Base-by-base conservation (phyloP, 257 asterid genomes). In the Nyctanthes arbortristis region DNA sequence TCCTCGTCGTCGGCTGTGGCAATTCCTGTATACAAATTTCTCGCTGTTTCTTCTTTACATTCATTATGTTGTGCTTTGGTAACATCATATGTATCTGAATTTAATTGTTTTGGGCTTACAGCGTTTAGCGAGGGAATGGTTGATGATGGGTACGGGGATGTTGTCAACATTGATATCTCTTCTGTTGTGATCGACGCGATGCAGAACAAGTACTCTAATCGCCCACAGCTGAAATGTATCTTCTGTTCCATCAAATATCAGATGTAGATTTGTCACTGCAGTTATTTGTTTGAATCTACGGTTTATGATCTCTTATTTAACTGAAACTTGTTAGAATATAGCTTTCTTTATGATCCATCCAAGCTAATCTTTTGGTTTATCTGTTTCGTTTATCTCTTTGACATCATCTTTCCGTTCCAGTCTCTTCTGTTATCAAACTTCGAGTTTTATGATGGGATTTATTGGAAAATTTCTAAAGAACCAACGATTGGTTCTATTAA, bases 1-100 rank as follows among this genome's bases (percentile, higher is more conserved):
- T 85, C 65, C 94, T 87, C 80, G 82, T 80, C 75, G 88, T 85
- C 67, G 92, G 95, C 63, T 82, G 92, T 43, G 96, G 96, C 16
- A 87, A 87, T 79, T 87, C 96, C 40, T 88, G 96, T 87, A 75
- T 30, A 16, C 49, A 59, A 3, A 47, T 39, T 28, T 9, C 61
- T 61, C 35, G 33, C 6, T 45, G 4, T 16, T 58, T 29, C 20
- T n/a, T 16, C 47, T 20, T 10, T 5, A 2, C 20, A 9, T 7
- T 29, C 49, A 33, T 14, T 36, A 34, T 25, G 66, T 57, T 55
- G 18, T 20, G 10, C 16, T 58, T 18, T 8, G 8, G 13, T 27
- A 30, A 49, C 28, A 27, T 1, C 25, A 16, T 18, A 28, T 57
- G 34, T 31, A 61, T 58, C 61, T 61, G 45, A n/a, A n/a, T 13